These are phyloP conservation scores for Cladobotryum protrusum DNA, from an alignment of 2,329 filamentous ascomycete species.

Conservation along the genomic window DNA sequence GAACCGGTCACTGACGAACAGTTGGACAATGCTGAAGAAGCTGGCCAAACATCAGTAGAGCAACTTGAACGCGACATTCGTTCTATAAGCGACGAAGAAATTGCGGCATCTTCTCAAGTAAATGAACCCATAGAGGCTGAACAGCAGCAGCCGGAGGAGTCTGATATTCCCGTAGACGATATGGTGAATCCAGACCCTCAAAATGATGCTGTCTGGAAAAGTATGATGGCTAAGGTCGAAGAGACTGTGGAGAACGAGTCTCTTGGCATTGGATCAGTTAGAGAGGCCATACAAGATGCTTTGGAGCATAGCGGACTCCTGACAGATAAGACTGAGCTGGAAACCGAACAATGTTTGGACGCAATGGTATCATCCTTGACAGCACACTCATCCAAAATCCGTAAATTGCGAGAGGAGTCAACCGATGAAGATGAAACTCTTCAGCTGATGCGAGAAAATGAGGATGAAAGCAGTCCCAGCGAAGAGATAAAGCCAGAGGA, in stretches of 20 bases:
- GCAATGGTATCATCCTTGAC: conserved; percentile 45
- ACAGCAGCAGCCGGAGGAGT: conserved; percentile 17
- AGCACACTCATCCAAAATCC: conserved; percentile 22
- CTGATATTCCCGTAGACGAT: conserved; percentile 16
- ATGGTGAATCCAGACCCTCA: conserved; percentile 16
- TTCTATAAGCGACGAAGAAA: conserved; percentile 35
- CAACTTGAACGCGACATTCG: conserved; percentile 61
- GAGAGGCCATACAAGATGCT: conserved; percentile 49
- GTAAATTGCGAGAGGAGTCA: conserved; percentile 15
- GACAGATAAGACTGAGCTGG: conserved; percentile 36
- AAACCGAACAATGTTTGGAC: conserved; percentile 44
- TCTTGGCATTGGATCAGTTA: conserved; percentile 43
- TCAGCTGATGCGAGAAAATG: background rate
- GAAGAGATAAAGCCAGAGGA: background rate
- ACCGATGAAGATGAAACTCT: conserved; percentile 13
- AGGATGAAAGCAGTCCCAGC: background rate
- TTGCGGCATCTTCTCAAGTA: conserved; percentile 16
- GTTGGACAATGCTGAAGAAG: conserved; percentile 67
- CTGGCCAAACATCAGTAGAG: conserved; percentile 57
- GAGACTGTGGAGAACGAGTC: conserved; percentile 53
- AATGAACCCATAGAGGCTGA: conserved; percentile 16
- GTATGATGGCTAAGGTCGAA: conserved; percentile 49
- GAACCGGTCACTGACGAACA: conserved; percentile 72
- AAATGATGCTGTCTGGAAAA: conserved; percentile 43
- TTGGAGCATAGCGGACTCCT: conserved; percentile 50